A percentile compares a stretch with the other conserved stretches of the same genome.
Evolutionary conservation across 148 eudicot genomes (phyloP).

Genomic region (Persicaria tinctoria): DNA sequence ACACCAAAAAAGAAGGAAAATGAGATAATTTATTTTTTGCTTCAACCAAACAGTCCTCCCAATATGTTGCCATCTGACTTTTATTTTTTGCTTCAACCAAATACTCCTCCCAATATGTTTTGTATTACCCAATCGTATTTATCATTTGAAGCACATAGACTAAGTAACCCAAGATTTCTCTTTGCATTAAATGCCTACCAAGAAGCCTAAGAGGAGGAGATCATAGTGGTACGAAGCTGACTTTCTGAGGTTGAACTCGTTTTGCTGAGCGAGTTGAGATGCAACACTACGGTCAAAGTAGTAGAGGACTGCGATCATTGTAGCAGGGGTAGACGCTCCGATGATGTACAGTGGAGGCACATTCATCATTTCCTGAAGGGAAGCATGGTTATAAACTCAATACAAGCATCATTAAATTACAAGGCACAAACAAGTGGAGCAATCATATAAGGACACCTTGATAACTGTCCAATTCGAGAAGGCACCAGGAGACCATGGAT

Average conservation of each 20-base stretch:
- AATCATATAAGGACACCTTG: conserved; percentile 40
- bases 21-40: too few relatives aligned
- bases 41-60: too few relatives aligned
- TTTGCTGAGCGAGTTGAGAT: conserved; percentile 95
- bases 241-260: conserved; percentile 89
- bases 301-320: conserved; percentile 97
- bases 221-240: conserved; percentile 96
- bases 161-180: too few relatives aligned
- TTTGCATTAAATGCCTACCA: conserved; percentile 36
- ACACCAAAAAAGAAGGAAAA: too few relatives aligned
- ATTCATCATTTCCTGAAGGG: conserved; percentile 70
- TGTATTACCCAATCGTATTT: too few relatives aligned
- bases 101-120: too few relatives aligned
- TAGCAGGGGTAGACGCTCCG: conserved; percentile 97
- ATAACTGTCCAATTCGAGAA: conserved; percentile 93
- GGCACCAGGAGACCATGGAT: conserved; percentile 99
- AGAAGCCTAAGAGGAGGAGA: conserved; percentile 83
- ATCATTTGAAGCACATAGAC: too few relatives aligned
- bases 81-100: too few relatives aligned
- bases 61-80: too few relatives aligned
- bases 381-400: neutral
- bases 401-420: neutral
- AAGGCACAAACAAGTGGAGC: neutral
- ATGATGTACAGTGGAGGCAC: conserved; percentile 77
- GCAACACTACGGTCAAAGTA: conserved; percentile 99